A percentile compares a stretch with the other conserved stretches of the same genome.
Conservation (phyloP, 352 stramenopile species). For the Halophytophthora batemanensis region DNA sequence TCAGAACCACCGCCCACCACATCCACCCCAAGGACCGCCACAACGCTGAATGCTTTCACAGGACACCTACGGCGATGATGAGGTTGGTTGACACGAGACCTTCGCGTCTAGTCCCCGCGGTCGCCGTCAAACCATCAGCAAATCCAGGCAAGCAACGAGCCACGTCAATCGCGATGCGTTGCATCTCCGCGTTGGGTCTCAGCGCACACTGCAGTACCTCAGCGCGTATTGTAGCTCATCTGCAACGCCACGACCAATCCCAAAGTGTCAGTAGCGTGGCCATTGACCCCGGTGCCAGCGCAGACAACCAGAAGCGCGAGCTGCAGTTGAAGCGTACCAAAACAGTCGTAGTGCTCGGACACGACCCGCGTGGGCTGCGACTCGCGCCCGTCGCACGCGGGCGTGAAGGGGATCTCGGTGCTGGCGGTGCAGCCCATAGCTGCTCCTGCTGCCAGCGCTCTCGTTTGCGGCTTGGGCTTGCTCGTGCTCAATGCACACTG, state of each 20-base stretch:
- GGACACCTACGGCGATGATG: conserved; percentile 55
- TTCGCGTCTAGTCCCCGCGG: conserved; percentile 25
- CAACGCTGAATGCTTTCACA: not conserved
- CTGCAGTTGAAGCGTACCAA: no score
- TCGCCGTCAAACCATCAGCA: no score
- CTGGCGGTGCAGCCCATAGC: conserved; percentile 33
- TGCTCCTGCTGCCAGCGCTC: not conserved
- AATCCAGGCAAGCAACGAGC: no score
- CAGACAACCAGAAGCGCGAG: conserved; percentile 5
- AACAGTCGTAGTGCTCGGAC: conserved; percentile 59
- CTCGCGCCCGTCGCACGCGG: not conserved
- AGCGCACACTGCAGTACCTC: conserved; percentile 16
- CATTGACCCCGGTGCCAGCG: not conserved
- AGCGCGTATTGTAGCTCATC: conserved; percentile 65
- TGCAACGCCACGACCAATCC: conserved; percentile 17
- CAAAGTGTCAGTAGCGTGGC: not conserved
- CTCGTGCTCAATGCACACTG: conserved; percentile 1
- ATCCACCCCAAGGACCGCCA: not conserved
- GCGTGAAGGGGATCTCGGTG: not conserved
- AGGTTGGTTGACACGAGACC: conserved; percentile 67
- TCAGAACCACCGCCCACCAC: conserved; percentile 10
- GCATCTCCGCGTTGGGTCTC: not conserved
- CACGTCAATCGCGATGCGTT: no score
- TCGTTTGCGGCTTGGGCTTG: not conserved
- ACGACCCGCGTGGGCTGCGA: not conserved